A percentile compares a stretch with the other conserved stretches of the same genome.
Evolutionary conservation across 2,329 filamentous ascomycete genomes (phyloP).

Genomic region (Colletotrichum filicis): DNA sequence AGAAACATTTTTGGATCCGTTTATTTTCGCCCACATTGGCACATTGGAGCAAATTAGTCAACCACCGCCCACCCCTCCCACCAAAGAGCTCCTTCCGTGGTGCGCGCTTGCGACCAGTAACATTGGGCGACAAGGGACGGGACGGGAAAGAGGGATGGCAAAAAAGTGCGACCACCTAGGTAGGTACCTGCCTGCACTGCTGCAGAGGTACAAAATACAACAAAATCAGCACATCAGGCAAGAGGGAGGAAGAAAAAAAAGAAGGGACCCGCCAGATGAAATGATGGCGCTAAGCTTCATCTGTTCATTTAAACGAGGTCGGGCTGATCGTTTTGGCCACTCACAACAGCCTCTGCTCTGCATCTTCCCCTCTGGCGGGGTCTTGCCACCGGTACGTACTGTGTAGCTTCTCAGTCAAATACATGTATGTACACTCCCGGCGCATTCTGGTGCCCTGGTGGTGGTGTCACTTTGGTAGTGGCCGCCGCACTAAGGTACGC

Average conservation of each 20-base stretch:
- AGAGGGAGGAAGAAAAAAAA: neutral
- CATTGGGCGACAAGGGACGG: neutral
- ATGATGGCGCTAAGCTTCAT: conserved; percentile 5
- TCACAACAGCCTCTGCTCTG: neutral
- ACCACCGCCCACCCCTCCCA: neutral
- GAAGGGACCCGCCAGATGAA: neutral
- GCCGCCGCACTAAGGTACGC: no score
- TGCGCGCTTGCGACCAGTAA: neutral
- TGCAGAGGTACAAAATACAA: no score
- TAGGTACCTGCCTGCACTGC: no score
- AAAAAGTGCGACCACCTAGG: neutral
- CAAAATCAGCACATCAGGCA: neutral
- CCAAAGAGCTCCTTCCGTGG: neutral
- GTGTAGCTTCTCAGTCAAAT: neutral
- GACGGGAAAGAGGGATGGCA: neutral
- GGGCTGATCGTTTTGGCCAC: neutral
- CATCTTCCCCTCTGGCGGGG: neutral
- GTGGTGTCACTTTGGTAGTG: neutral
- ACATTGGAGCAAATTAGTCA: neutral
- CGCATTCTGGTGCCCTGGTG: neutral
- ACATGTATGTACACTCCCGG: neutral
- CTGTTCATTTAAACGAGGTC: neutral
- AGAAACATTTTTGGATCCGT: neutral
- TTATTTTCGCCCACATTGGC: neutral
- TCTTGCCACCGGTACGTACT: neutral